These are phyloP conservation scores for Penicillium frequentans DNA, from an alignment of 2,329 filamentous ascomycete genomes.

Conservation along the genomic window DNA sequence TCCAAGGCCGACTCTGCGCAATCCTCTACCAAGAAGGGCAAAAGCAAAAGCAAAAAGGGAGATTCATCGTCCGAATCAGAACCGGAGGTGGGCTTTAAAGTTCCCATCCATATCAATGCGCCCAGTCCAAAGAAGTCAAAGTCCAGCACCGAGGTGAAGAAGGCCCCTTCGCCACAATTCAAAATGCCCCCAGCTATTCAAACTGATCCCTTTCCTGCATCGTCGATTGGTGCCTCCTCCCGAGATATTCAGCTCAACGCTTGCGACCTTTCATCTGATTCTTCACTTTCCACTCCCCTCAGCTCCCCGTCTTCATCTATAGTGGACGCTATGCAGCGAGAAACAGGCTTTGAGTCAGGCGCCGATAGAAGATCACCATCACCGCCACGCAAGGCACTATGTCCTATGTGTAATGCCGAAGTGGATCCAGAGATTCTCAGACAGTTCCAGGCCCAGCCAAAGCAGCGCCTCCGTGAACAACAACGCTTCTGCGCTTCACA, in stretches of 20 bases:
- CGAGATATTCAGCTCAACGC: slow-evolving; percentile 11
- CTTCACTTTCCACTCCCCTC: slow-evolving; percentile 32
- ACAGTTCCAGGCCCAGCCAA: slow-evolving; percentile 46
- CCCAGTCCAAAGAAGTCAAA: slow-evolving; percentile 12
- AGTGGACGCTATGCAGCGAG: slow-evolving; percentile 13
- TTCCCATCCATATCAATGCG: slow-evolving; percentile 25
- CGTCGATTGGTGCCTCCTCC: slow-evolving; percentile 29
- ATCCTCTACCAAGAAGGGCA: not conserved
- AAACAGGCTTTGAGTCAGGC: slow-evolving; percentile 12
- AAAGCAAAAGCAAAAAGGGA: slow-evolving; percentile 5
- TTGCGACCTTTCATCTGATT: slow-evolving; percentile 25
- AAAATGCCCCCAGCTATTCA: slow-evolving; percentile 27
- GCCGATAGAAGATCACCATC: not conserved
- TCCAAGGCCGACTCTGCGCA: not conserved
- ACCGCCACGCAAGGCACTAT: slow-evolving; percentile 41
- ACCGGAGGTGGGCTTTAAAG: slow-evolving; percentile 22
- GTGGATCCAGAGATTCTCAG: slow-evolving; percentile 60
- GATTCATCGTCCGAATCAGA: slow-evolving; percentile 4
- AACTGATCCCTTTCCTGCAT: slow-evolving; percentile 24
- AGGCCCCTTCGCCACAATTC: slow-evolving; percentile 16
- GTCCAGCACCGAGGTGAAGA: not conserved
- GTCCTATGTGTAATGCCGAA: slow-evolving; percentile 65
- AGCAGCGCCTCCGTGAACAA: slow-evolving; percentile 37
- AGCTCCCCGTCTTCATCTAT: slow-evolving; percentile 27
- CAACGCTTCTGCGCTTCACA: slow-evolving; percentile 64